Conservation (phyloP, 2,329 filamentous ascomycete genomes). For the Podosphaera fusca region DNA sequence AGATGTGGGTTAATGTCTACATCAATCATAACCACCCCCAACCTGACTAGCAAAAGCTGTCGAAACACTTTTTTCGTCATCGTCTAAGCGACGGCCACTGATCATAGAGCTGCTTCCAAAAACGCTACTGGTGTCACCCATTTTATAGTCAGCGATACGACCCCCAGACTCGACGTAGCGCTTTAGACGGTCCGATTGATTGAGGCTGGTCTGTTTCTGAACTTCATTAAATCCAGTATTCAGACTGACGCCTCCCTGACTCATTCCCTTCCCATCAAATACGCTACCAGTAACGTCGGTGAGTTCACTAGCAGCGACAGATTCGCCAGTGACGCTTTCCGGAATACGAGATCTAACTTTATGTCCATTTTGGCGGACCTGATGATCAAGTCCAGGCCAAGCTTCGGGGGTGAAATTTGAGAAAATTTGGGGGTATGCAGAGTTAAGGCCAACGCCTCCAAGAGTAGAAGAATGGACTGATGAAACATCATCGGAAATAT, state of each 20-base stretch:
- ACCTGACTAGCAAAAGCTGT: constrained; percentile 94
- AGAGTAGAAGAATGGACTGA: constrained; percentile 84
- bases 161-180: constrained; percentile 78
- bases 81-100: constrained; percentile 35
- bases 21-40: constrained; percentile 25
- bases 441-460: constrained; percentile 55
- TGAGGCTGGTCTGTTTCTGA: constrained; percentile 49
- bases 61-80: constrained; percentile 87
- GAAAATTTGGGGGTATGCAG: constrained; percentile 86
- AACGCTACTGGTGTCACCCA: constrained; percentile 36
- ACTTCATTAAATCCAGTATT: constrained; percentile 54
- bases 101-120: constrained; percentile 34
- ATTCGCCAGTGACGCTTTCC: constrained; percentile 74
- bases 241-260: constrained; percentile 73
- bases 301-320: constrained; percentile 72
- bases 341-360: constrained; percentile 44
- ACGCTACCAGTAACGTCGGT: constrained; percentile 66
- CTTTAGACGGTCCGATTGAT: constrained; percentile 75
- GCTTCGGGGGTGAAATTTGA: constrained; percentile 65
- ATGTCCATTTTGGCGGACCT: constrained; percentile 37
- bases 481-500: constrained; percentile 91
- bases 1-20: neutral
- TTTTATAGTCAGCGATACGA: constrained; percentile 32
- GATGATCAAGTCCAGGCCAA: constrained; percentile 62
- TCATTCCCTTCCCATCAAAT: constrained; percentile 49